Evolutionary conservation across 306 rosid genomes (phyloP).

Genomic region (Lathyrus tuberosus): DNA sequence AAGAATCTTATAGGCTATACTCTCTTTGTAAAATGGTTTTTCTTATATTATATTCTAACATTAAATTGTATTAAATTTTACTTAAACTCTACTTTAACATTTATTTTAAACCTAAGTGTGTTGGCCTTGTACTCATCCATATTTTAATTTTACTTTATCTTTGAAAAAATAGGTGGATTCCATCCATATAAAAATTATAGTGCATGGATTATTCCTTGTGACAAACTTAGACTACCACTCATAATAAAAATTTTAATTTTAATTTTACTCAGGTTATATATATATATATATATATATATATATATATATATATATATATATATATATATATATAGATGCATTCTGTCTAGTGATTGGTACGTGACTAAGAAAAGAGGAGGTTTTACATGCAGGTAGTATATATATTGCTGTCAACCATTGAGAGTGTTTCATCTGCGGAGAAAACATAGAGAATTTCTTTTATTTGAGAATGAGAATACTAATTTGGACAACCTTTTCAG

Average conservation of each 20-base stretch:
- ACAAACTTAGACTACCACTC: constrained; percentile 37
- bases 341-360: constrained; percentile 32
- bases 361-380: constrained; percentile 32
- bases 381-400: constrained; percentile 45
- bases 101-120: background rate
- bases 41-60: no score
- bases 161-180: background rate
- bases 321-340: constrained; percentile 20
- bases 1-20: no score
- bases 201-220: constrained; percentile 32
- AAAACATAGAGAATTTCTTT: constrained; percentile 30
- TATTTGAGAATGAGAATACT: constrained; percentile 40
- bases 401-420: constrained; percentile 38
- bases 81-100: background rate
- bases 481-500: constrained; percentile 38
- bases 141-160: constrained; percentile 14
- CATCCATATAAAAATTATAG: background rate
- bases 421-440: constrained; percentile 37
- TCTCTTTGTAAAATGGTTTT: no score
- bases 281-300: no score
- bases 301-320: no score
- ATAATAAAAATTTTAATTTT: constrained; percentile 3
- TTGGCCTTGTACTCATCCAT: background rate
- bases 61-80: no score
- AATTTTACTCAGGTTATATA: no score